Evolutionary conservation across 495 filamentous ascomycete species (phyloP).

Genomic region (Pyrenula massariospora): DNA sequence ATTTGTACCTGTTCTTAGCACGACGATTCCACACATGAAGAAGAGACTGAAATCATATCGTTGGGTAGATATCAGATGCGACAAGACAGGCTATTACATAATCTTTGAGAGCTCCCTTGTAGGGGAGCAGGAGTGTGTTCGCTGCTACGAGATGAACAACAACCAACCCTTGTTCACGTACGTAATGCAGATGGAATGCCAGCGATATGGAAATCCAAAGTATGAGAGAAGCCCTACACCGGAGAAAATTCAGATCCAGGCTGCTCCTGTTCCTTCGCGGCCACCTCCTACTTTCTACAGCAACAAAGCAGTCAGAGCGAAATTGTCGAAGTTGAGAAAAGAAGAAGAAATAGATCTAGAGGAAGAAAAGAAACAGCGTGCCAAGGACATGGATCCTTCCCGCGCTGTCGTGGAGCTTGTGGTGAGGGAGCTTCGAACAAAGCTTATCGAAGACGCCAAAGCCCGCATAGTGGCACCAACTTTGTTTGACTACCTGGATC

Average conservation of each 20-base stretch:
- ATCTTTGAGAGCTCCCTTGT: constrained; percentile 64
- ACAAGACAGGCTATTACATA: constrained; percentile 82
- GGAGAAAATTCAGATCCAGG: constrained; percentile 25
- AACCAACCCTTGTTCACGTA: constrained; percentile 80
- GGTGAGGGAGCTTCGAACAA: constrained; percentile 68
- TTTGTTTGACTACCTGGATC: constrained; percentile 78
- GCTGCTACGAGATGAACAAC: constrained; percentile 63
- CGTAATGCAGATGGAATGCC: constrained; percentile 80
- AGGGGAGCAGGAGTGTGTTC: constrained; percentile 68
- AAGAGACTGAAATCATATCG: constrained; percentile 70
- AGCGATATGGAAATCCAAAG: constrained; percentile 54
- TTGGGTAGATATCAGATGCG: constrained; percentile 66
- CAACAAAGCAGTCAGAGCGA: constrained; percentile 36
- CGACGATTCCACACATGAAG: constrained; percentile 75
- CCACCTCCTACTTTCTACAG: constrained; percentile 4
- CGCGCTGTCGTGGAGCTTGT: constrained; percentile 66
- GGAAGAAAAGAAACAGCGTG: constrained; percentile 74
- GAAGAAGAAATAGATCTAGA: constrained; percentile 70
- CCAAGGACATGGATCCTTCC: constrained; percentile 77
- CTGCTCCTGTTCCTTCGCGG: constrained; percentile 4
- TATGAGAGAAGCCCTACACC: constrained; percentile 53
- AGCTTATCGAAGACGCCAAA: constrained; percentile 75
- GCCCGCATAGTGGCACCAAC: constrained; percentile 69
- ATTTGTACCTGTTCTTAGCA: constrained; percentile 75
- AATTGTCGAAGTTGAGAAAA: constrained; percentile 41